Evolutionary conservation across 2,329 filamentous ascomycete genomes (phyloP).

Genomic region (Nothophoma quercina): DNA sequence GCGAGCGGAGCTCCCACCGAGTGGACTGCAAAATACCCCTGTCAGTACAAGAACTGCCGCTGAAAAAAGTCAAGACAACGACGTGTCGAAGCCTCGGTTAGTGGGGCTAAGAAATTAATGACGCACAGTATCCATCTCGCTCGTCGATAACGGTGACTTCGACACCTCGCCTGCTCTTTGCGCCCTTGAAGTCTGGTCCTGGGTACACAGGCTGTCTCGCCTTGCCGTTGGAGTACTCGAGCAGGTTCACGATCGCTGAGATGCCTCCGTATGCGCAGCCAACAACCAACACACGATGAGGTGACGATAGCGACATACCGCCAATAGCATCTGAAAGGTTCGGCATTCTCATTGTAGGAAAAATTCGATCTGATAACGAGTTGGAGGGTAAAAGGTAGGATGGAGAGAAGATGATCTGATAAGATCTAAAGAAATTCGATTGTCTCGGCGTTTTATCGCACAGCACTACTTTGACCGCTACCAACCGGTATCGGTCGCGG

Average conservation of each 20-base stretch:
- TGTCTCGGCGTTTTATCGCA: constrained; percentile 27
- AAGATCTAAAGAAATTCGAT: constrained; percentile 36
- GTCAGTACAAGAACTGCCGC: constrained; percentile 28
- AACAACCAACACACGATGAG: constrained; percentile 65
- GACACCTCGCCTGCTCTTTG: constrained; percentile 60
- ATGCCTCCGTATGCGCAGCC: constrained; percentile 79
- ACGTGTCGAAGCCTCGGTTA: constrained; percentile 25
- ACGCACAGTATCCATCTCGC: constrained; percentile 81
- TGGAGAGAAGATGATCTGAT: constrained; percentile 45
- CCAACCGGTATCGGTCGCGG: constrained; percentile 25
- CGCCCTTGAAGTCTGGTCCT: constrained; percentile 46
- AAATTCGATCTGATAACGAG: constrained; percentile 24
- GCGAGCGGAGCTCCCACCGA: constrained; percentile 78
- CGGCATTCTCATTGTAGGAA: constrained; percentile 39
- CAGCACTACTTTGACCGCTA: background rate
- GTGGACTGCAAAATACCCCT: constrained; percentile 63
- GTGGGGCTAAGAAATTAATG: constrained; percentile 20
- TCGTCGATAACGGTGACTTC: constrained; percentile 80
- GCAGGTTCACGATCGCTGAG: constrained; percentile 69
- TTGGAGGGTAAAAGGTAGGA: background rate
- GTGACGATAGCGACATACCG: constrained; percentile 39
- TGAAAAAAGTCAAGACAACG: constrained; percentile 11
- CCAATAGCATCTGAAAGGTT: constrained; percentile 34
- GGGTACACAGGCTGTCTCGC: constrained; percentile 55
- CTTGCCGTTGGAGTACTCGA: constrained; percentile 69